Evolutionary conservation across 371 early-diverging fungal species (phyloP).

Genomic region (Mortierella sp.): DNA sequence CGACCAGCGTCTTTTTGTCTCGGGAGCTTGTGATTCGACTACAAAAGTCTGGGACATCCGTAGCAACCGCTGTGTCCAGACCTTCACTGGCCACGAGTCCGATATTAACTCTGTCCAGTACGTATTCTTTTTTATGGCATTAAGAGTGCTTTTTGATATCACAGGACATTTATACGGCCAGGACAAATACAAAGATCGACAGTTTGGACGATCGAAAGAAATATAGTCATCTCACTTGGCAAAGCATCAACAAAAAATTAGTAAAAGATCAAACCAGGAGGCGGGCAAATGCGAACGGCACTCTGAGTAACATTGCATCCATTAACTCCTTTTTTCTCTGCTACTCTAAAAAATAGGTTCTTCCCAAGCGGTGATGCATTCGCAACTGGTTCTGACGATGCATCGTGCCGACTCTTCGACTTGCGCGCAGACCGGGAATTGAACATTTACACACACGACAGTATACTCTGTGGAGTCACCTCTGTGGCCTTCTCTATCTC

Average conservation of each 20-base stretch:
- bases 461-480: slow-evolving; percentile 96
- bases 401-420: slow-evolving; percentile 96
- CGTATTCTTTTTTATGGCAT: slow-evolving; percentile 37
- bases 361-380: slow-evolving; percentile 98
- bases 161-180: background rate
- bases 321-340: background rate
- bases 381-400: slow-evolving; percentile 98
- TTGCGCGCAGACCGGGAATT: slow-evolving; percentile 97
- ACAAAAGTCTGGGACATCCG: slow-evolving; percentile 99
- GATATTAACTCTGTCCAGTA: slow-evolving; percentile 98
- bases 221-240: background rate
- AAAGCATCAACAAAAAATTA: background rate
- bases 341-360: slow-evolving; percentile 69
- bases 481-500: slow-evolving; percentile 96
- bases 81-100: slow-evolving; percentile 96
- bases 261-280: background rate
- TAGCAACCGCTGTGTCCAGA: slow-evolving; percentile 94
- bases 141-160: background rate
- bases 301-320: background rate
- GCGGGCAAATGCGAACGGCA: background rate
- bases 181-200: background rate
- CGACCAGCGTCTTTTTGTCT: slow-evolving; percentile 95
- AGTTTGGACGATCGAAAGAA: background rate
- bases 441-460: slow-evolving; percentile 95
- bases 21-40: slow-evolving; percentile 97